Base-by-base conservation (phyloP, 2,329 filamentous ascomycete species). In the Colletotrichum tropicicola region DNA sequence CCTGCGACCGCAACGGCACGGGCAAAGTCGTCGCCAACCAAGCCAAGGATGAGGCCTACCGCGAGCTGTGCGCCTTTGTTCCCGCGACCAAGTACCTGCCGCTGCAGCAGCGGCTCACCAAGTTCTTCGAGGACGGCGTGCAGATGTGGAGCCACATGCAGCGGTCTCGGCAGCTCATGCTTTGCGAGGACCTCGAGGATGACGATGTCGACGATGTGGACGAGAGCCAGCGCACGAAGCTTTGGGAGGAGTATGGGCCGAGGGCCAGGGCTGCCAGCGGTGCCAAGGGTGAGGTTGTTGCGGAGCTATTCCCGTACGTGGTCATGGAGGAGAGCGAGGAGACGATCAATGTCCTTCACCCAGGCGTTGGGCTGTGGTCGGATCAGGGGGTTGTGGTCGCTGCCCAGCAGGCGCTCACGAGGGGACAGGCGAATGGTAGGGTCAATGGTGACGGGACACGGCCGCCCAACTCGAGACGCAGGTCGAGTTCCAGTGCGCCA, bases 261-360 rank as follows among this genome's bases (percentile, higher is more conserved):
- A 55, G 60, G 41, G 41, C 41, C 19, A 39, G 35, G 32, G 21
- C 12, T 17, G 48, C 37, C 8, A 23, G 32, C 4, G 64, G 63
- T 8, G 35, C 49, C 4, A 8, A 66, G 43, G 45, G 60, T 0
- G 37, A 30, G 0, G 52, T 69, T 0, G 55, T 73, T 1, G 70
- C 69, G 0, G 64, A 68, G 12, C 52, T 75, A 7, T 75, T 75
- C 25, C 73, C 73, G 0, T 71, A 73, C 30, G 70, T 74, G 2
- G 56, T 69, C 0, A 70, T 69, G 6, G 60, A 68, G 0, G 70
- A 71, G 21, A 68, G 68, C 28, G 55, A 59, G 23, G 44, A 59
- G 12, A 59, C 32, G 15, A n/a, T 59, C 2, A 28, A 59, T 12
- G 58, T 73, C 35, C 66, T 74, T 27, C 66, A 68, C 4, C 70